These are phyloP conservation scores for Solanum phureja DNA, from an alignment of 257 asterid genomes.

Conservation along the genomic window DNA sequence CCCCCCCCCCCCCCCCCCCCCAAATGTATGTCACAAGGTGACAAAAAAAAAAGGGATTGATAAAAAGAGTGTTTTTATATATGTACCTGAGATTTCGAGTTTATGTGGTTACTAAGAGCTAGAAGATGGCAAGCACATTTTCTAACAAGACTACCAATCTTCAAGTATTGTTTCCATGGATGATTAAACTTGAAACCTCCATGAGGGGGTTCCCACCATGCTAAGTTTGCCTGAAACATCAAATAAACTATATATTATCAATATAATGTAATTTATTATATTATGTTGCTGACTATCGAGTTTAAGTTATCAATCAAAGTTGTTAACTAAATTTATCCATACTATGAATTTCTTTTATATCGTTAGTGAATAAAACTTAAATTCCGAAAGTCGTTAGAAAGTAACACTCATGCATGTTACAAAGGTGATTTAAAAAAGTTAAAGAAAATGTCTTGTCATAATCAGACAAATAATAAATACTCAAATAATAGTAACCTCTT, in stretches of 20 bases:
- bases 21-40: background rate
- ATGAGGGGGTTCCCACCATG: conserved; percentile 70
- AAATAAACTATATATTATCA: background rate
- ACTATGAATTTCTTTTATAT: too few species aligned
- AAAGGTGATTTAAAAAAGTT: too few species aligned
- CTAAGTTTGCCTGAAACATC: conserved; percentile 54
- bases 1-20: too few species aligned
- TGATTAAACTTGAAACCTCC: conserved; percentile 12
- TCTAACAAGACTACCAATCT: conserved; percentile 35
- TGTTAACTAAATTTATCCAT: too few species aligned
- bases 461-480: too few species aligned
- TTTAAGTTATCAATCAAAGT: background rate
- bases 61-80: background rate
- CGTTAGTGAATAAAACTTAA: too few species aligned
- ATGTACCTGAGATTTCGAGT: conserved; percentile 11
- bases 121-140: conserved; percentile 60
- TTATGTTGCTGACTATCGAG: background rate
- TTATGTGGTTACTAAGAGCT: conserved; percentile 21
- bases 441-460: too few species aligned
- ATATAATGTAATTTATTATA: background rate
- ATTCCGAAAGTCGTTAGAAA: background rate
- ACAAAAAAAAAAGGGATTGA: background rate
- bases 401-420: too few species aligned
- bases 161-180: conserved; percentile 27
- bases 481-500: too few species aligned